Percentiles rank a stretch among this genome's conserved stretches.
Conservation (phyloP, 805 yeast species). For the Metschnikowia henanensis region DNA sequence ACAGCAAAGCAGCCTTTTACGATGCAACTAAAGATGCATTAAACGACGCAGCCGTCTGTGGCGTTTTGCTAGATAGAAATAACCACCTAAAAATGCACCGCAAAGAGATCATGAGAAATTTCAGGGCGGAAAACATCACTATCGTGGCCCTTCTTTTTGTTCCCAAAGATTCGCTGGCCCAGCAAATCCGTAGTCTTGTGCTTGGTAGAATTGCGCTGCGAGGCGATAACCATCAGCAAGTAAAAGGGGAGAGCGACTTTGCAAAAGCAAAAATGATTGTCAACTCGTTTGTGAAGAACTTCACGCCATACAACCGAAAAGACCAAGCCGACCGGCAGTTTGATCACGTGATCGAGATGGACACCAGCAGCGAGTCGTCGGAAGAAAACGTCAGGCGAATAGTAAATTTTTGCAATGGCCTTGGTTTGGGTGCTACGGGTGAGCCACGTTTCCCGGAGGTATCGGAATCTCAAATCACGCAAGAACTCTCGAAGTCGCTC, state of each 20-base stretch:
- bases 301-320: constrained; percentile 53
- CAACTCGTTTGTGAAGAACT: constrained; percentile 70
- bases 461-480: constrained; percentile 1
- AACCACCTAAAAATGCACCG: constrained; percentile 77
- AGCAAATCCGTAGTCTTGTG: constrained; percentile 52
- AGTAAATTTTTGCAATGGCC: constrained; percentile 1
- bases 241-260: constrained; percentile 53
- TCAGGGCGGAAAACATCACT: constrained; percentile 43
- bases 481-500: not conserved
- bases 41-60: constrained; percentile 29
- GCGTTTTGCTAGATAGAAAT: constrained; percentile 79
- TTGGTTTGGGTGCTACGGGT: too few relatives aligned
- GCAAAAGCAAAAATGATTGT: constrained; percentile 59
- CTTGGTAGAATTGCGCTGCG: constrained; percentile 58
- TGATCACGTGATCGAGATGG: constrained; percentile 62
- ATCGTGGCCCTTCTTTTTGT: constrained; percentile 72
- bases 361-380: constrained; percentile 28
- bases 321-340: constrained; percentile 64
- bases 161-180: constrained; percentile 28
- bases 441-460: not conserved
- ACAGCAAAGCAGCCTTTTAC: constrained; percentile 50
- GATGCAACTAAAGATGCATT: constrained; percentile 40
- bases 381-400: constrained; percentile 14
- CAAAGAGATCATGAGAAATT: constrained; percentile 56
- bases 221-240: constrained; percentile 89